Evolutionary conservation across 2,329 filamentous ascomycete genomes (phyloP).

Genomic region (Aspergillus thermomutatus): DNA sequence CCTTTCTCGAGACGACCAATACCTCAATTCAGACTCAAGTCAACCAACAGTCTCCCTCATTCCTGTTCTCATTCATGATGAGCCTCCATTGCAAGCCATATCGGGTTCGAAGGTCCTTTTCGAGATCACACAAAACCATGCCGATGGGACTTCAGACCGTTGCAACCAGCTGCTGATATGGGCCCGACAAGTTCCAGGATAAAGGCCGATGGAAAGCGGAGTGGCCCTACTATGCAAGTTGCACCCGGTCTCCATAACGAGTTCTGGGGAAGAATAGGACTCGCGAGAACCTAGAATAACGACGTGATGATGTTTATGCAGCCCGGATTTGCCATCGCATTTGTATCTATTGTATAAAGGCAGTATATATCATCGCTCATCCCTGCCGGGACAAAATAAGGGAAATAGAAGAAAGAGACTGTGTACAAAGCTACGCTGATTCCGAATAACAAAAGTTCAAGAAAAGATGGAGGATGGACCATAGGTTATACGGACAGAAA

Average conservation of each 20-base stretch:
- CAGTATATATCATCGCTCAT: slow-evolving; percentile 1
- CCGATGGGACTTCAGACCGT: neutral
- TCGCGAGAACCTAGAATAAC: neutral
- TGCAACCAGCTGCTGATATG: neutral
- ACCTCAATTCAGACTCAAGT: neutral
- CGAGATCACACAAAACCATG: too few relatives aligned
- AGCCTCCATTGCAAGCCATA: too few relatives aligned
- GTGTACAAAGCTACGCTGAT: slow-evolving; percentile 17
- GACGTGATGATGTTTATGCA: neutral
- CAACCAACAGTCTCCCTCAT: neutral
- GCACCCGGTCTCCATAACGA: neutral
- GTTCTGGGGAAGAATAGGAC: neutral
- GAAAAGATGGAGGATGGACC: slow-evolving; percentile 5
- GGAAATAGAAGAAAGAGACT: slow-evolving; percentile 2
- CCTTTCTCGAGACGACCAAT: neutral
- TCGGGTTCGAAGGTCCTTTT: too few relatives aligned
- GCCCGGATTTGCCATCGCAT: neutral
- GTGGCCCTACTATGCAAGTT: neutral
- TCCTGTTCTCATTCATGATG: too few relatives aligned
- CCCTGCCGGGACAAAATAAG: neutral
- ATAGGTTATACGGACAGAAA: slow-evolving; percentile 8
- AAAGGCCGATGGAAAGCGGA: neutral
- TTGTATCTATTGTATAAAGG: neutral
- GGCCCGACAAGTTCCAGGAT: neutral
- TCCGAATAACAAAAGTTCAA: slow-evolving; percentile 9